phyloP scores from a whole-genome alignment of 208 protist species.

The Leishmania aethiopica region DNA sequence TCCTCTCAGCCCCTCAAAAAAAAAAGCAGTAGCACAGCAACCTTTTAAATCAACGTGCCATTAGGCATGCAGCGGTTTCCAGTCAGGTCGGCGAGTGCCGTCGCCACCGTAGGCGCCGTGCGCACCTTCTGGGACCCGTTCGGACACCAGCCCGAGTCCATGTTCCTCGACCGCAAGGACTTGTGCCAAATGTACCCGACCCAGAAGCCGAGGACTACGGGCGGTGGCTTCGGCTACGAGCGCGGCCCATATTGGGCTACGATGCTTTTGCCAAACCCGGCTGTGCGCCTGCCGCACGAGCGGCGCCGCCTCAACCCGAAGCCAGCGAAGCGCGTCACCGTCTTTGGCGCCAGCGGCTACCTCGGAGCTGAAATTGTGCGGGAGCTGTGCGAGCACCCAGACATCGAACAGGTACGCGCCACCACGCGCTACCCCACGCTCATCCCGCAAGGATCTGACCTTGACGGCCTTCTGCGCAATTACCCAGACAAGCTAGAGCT shows the following conservation, averaged over 20 bases:
- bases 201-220: conserved; percentile 84
- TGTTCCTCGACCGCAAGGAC: conserved; percentile 92
- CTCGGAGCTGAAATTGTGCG: conserved; percentile 90
- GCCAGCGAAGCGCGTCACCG: conserved; percentile 87
- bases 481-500: conserved; percentile 92
- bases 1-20: conserved; percentile 4
- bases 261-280: conserved; percentile 90
- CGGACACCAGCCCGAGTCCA: conserved; percentile 88
- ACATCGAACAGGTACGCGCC: conserved; percentile 88
- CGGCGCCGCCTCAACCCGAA: conserved; percentile 87
- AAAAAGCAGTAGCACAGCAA: neutral
- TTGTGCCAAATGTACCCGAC: conserved; percentile 92
- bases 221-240: conserved; percentile 90
- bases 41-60: neutral
- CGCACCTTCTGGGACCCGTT: conserved; percentile 88
- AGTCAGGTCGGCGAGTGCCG: conserved; percentile 16
- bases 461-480: conserved; percentile 83
- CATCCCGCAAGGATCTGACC: conserved; percentile 84
- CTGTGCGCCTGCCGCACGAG: conserved; percentile 87
- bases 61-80: conserved; percentile 49
- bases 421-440: conserved; percentile 91
- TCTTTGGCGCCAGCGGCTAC: conserved; percentile 89
- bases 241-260: conserved; percentile 88
- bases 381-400: conserved; percentile 89
- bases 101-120: conserved; percentile 20